Evolutionary conservation across 225 moss, liverwort and hornwort species (phyloP).

Genomic region (Physcomitrium patens): DNA sequence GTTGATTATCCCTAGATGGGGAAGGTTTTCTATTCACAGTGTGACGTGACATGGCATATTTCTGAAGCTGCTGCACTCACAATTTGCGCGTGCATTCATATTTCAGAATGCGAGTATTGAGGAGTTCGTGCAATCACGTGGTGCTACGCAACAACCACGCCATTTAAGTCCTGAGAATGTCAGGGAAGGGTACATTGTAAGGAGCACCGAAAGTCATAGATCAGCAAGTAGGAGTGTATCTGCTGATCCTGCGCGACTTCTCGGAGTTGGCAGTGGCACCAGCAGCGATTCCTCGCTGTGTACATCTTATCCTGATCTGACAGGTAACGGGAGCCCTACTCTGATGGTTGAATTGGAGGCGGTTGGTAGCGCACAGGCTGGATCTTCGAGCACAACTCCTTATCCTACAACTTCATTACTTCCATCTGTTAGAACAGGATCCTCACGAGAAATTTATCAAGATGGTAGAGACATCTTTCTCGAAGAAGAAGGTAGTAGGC

Average conservation of each 20-base stretch:
- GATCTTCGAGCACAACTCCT: constrained; percentile 34
- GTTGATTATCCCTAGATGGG: not conserved
- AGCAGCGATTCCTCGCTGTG: constrained; percentile 29
- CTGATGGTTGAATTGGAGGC: constrained; percentile 25
- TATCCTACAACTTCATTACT: constrained; percentile 31
- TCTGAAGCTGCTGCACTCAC: constrained; percentile 20
- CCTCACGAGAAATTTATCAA: constrained; percentile 39
- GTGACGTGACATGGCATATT: not conserved
- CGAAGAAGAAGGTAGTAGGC: constrained; percentile 46
- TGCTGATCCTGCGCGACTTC: constrained; percentile 31
- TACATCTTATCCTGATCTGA: constrained; percentile 32
- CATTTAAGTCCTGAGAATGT: constrained; percentile 37
- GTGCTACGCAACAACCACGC: constrained; percentile 30
- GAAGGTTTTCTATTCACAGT: not conserved
- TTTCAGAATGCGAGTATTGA: constrained; percentile 41
- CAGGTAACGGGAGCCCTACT: constrained; percentile 25
- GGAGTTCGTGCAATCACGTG: constrained; percentile 18
- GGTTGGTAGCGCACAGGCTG: constrained; percentile 35
- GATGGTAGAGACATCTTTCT: constrained; percentile 22
- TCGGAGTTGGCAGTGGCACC: constrained; percentile 25
- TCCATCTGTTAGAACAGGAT: constrained; percentile 26
- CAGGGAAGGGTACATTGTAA: constrained; percentile 35
- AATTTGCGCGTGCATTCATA: not conserved
- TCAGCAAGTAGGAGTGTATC: constrained; percentile 31
- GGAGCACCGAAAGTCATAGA: constrained; percentile 37